Evolutionary conservation across 345 rosid species (phyloP), one percentile per base, ranked within the genome.

Genomic region (Populus nigra): DNA sequence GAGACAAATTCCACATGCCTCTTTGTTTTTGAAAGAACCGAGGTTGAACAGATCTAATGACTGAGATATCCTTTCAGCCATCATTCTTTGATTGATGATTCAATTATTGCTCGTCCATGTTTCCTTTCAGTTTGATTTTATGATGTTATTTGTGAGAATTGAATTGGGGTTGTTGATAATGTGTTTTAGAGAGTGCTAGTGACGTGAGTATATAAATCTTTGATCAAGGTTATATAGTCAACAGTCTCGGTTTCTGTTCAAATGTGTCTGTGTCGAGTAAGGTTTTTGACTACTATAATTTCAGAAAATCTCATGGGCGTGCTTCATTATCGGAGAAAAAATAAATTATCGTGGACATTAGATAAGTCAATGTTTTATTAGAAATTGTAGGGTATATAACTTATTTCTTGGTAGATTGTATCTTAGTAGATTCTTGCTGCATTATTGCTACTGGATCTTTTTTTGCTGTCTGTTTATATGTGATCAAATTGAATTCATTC

Each of bases 51-150:
- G 84, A 45, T 57, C 59, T 66, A 35, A 63, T 41, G 90, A 89
- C 90, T 90, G 89, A 83, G 93, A 88, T 83, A 88, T 88, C 91
- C 91, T 87, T 90, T 90, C 88, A 85, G 86, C 75, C 89, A 88
- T 86, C 86, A 65, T 81, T 83, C 27, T 50, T 81, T n/a, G 75
- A 73, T 90, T 83, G 90, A 72, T 90, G 90, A 73, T 84, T 83
- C 84, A 91, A 84, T 88, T 88, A 90, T 88, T 87, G 88, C 91
- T 86, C 86, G 89, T 86, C 91, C 80, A 88, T 83, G 87, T 78
- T 66, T 11, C 53, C 29, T 17, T 29, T 27, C 29, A 71, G 66
- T 50, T 16, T 65, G n/a, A 20, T 53, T 53, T 50, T 50, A 5
- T 50, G 8, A 1, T 45, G 1, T 53, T 6, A 18, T 5, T 53